These are phyloP conservation scores for Trichosporon sp. DNA, from an alignment of 1,284 basidiomycete species.

Conservation along the genomic window DNA sequence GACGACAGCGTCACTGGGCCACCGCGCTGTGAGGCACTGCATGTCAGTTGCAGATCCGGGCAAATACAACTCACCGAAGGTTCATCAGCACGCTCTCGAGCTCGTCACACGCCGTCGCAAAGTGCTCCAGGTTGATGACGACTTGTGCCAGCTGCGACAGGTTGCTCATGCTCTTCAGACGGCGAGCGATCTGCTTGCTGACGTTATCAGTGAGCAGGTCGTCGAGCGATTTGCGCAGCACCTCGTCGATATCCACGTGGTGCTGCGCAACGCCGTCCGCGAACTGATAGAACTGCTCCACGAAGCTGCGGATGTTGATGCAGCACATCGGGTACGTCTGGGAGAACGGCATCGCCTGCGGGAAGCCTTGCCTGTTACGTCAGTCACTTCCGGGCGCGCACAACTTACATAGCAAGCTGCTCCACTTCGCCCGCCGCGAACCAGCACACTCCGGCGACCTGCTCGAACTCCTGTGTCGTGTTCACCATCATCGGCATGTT, in stretches of 20 bases:
- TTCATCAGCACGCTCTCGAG: constrained; percentile 83
- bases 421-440: constrained; percentile 70
- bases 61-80: constrained; percentile 60
- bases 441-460: constrained; percentile 83
- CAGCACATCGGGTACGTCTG: constrained; percentile 93
- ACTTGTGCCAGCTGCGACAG: constrained; percentile 95
- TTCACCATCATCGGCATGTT: constrained; percentile 87
- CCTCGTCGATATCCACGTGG: constrained; percentile 87
- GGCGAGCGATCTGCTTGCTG: constrained; percentile 71
- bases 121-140: constrained; percentile 90
- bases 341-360: constrained; percentile 87
- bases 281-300: constrained; percentile 96
- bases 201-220: constrained; percentile 79
- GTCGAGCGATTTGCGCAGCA: constrained; percentile 91
- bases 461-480: constrained; percentile 69
- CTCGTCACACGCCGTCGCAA: constrained; percentile 81
- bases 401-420: constrained; percentile 65
- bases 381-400: neutral
- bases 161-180: constrained; percentile 71
- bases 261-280: constrained; percentile 91
- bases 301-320: constrained; percentile 90
- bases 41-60: neutral
- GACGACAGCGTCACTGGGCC: constrained; percentile 63
- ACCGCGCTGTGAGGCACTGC: constrained; percentile 76
- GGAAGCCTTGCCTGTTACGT: constrained; percentile 66